These are phyloP conservation scores for Ceratocystis destructans DNA, from an alignment of 2,329 filamentous ascomycete species.

Conservation along the genomic window DNA sequence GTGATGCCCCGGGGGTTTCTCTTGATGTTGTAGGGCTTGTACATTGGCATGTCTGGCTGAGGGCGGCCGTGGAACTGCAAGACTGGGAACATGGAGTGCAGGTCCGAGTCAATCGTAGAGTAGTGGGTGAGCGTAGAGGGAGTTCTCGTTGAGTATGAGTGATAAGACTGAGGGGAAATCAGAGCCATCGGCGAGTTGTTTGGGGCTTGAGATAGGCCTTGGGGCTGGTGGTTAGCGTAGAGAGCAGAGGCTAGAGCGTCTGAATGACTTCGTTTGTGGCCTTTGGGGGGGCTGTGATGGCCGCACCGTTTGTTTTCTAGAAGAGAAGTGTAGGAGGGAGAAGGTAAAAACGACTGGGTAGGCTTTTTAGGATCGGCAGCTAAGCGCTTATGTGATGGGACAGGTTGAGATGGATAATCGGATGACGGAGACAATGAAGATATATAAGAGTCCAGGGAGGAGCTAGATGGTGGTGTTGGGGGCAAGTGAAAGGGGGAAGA, in stretches of 20 bases:
- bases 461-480: background rate
- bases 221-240: background rate
- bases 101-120: conserved; percentile 11
- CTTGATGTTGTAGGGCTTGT: conserved; percentile 33
- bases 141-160: background rate
- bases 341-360: background rate
- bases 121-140: background rate
- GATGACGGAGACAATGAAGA: conserved; percentile 6
- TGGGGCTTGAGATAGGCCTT: background rate
- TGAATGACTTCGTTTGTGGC: background rate
- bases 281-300: background rate
- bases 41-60: conserved; percentile 15
- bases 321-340: background rate
- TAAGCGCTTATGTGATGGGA: background rate
- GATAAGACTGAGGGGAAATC: background rate
- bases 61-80: conserved; percentile 16
- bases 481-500: conserved; percentile 1
- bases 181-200: background rate
- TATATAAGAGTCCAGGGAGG: background rate
- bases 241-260: background rate
- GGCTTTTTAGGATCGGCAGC: background rate
- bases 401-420: background rate
- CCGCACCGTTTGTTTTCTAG: background rate
- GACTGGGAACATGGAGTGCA: conserved; percentile 18
- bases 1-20: conserved; percentile 28